A percentile compares a stretch with the other conserved stretches of the same genome.
Conservation (phyloP, 768 basidiomycete genomes). For the Pleurotus tuoliensis region DNA sequence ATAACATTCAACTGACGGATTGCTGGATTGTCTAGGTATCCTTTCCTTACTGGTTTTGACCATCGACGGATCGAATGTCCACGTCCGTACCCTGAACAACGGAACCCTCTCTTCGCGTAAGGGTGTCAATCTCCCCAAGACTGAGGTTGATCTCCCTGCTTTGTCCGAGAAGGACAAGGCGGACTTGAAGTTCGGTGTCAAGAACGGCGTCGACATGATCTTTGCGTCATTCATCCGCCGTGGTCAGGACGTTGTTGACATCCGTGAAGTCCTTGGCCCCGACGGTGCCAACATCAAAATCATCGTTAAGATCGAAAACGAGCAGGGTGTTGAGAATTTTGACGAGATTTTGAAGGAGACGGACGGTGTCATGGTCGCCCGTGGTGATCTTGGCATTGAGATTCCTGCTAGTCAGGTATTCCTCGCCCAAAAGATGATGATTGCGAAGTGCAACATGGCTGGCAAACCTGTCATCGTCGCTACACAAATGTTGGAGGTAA, state of each 20-base stretch:
- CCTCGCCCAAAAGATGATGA: slow-evolving; percentile 99
- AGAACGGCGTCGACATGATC: slow-evolving; percentile 98
- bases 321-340: slow-evolving; percentile 98
- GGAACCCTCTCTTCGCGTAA: slow-evolving; percentile 94
- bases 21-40: slow-evolving; percentile 47
- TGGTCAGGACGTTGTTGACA: slow-evolving; percentile 90
- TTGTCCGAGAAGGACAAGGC: slow-evolving; percentile 98
- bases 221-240: slow-evolving; percentile 99
- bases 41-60: slow-evolving; percentile 89
- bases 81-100: slow-evolving; percentile 85
- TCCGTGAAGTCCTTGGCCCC: slow-evolving; percentile 89
- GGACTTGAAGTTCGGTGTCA: slow-evolving; percentile 91
- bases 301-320: slow-evolving; percentile 99
- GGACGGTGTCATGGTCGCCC: slow-evolving; percentile 99
- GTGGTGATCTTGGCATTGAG: slow-evolving; percentile 98
- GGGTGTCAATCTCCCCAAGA: slow-evolving; percentile 99
- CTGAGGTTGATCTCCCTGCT: slow-evolving; percentile 94
- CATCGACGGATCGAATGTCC: slow-evolving; percentile 77
- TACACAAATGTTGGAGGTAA: slow-evolving; percentile 97
- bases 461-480: slow-evolving; percentile 99
- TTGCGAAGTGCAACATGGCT: slow-evolving; percentile 95
- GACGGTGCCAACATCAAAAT: slow-evolving; percentile 97
- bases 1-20: too few species aligned
- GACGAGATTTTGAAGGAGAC: slow-evolving; percentile 94
- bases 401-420: slow-evolving; percentile 99